A percentile compares a stretch with the other conserved stretches of the same genome.
Evolutionary conservation across 345 rosid genomes (phyloP).

Genomic region (Arabis hirsuta): DNA sequence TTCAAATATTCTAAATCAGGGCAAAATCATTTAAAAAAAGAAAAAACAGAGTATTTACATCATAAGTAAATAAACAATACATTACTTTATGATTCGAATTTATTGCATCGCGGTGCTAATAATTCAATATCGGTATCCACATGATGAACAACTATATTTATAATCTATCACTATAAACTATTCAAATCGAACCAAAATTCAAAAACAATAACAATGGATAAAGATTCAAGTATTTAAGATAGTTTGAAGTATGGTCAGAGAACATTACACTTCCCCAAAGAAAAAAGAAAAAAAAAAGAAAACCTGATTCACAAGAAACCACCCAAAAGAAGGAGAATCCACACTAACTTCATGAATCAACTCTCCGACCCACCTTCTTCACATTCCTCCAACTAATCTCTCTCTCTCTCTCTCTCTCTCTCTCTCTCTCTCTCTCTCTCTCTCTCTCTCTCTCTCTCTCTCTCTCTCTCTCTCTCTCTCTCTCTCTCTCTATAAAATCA

Average conservation of each 20-base stretch:
- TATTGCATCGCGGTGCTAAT: no score
- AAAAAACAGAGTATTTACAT: no score
- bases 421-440: no score
- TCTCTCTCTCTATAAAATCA: slow-evolving; percentile 16
- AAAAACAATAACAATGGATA: background rate
- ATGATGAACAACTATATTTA: no score
- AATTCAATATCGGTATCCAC: background rate
- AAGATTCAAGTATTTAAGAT: background rate
- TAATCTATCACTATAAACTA: no score
- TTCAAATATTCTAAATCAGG: no score
- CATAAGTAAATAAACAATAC: no score
- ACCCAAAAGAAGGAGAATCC: slow-evolving; percentile 24
- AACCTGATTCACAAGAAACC: slow-evolving; percentile 44
- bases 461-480: no score
- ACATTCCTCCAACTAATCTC: background rate
- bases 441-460: no score
- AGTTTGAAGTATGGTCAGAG: slow-evolving; percentile 11
- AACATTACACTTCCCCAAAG: slow-evolving; percentile 34
- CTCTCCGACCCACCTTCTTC: slow-evolving; percentile 39
- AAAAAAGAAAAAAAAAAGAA: slow-evolving; percentile 7
- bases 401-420: no score
- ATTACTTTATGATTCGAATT: no score
- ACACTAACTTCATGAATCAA: slow-evolving; percentile 38
- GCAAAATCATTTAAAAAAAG: no score
- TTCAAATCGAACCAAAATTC: background rate